Evolutionary conservation across 108 stramenopile species (phyloP).

Genomic region (Parietichytrium sp.): DNA sequence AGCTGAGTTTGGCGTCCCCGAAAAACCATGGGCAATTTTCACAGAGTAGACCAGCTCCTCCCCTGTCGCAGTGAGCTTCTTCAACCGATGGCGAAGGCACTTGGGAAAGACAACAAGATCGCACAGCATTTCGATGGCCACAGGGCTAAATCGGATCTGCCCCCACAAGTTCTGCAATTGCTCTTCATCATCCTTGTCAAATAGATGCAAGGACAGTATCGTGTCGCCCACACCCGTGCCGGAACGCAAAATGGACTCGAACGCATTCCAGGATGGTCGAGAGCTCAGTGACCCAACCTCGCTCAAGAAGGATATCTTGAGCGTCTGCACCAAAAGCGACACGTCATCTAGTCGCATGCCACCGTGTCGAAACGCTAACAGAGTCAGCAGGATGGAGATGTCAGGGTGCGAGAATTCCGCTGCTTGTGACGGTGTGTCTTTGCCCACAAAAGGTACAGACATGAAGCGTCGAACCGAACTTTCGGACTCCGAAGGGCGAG

Average conservation of each 20-base stretch:
- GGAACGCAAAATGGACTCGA: background rate
- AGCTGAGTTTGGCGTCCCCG: background rate
- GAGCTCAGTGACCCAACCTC: background rate
- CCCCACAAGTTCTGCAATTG: background rate
- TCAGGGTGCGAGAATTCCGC: background rate
- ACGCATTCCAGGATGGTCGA: too few species aligned
- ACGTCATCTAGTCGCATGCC: background rate
- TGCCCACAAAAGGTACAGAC: background rate
- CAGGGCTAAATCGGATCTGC: background rate
- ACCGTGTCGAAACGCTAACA: background rate
- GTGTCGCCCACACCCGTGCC: background rate
- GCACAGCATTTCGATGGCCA: background rate
- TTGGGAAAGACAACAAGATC: background rate
- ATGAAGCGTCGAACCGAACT: background rate
- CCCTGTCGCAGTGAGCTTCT: background rate
- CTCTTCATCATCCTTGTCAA: background rate
- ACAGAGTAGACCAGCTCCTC: background rate
- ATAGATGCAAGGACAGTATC: background rate
- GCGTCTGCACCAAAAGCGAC: background rate
- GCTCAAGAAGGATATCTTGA: background rate
- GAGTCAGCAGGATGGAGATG: background rate
- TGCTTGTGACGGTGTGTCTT: background rate
- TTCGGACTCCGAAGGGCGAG: background rate
- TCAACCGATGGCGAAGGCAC: background rate
- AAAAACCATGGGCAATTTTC: background rate